Evolutionary conservation across 2,329 filamentous ascomycete genomes (phyloP).

Genomic region (Xylariaceae sp.): DNA sequence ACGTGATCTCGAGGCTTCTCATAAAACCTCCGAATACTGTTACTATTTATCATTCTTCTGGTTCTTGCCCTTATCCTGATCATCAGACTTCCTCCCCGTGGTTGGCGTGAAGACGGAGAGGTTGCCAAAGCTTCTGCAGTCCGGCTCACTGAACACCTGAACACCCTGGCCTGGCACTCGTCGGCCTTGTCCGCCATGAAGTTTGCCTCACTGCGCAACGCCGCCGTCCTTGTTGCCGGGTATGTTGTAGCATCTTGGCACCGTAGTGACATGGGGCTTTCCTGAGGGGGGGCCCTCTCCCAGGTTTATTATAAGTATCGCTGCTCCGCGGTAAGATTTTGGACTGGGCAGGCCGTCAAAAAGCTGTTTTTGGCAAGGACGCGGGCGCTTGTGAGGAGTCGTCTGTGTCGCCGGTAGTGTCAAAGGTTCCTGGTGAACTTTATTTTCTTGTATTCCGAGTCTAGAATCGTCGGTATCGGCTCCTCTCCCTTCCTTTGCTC

Average conservation of each 20-base stretch:
- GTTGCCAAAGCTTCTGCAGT: slow-evolving; percentile 32
- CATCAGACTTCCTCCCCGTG: no score
- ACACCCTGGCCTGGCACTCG: slow-evolving; percentile 34
- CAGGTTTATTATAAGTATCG: slow-evolving; percentile 25
- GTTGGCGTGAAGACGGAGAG: slow-evolving; percentile 35
- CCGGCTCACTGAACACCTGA: slow-evolving; percentile 31
- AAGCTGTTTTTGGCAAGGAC: slow-evolving; percentile 44
- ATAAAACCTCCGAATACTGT: slow-evolving; percentile 32
- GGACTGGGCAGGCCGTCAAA: slow-evolving; percentile 33
- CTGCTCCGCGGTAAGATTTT: slow-evolving; percentile 31
- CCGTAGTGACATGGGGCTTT: no score
- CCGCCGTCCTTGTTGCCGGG: no score
- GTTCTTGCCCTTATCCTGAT: no score
- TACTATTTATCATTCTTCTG: no score
- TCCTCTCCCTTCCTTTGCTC: no score
- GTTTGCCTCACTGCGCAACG: slow-evolving; percentile 31
- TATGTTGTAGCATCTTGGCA: slow-evolving; percentile 32
- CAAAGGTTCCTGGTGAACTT: no score
- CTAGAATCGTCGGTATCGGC: no score
- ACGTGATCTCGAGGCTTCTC: slow-evolving; percentile 32
- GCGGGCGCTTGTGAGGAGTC: slow-evolving; percentile 33
- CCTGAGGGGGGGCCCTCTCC: no score
- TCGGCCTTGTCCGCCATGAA: slow-evolving; percentile 34
- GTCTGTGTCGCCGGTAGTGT: no score
- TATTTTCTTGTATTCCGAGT: no score